These are phyloP conservation scores for Penicillium coprophilum DNA, from an alignment of 495 filamentous ascomycete species.

Conservation along the genomic window DNA sequence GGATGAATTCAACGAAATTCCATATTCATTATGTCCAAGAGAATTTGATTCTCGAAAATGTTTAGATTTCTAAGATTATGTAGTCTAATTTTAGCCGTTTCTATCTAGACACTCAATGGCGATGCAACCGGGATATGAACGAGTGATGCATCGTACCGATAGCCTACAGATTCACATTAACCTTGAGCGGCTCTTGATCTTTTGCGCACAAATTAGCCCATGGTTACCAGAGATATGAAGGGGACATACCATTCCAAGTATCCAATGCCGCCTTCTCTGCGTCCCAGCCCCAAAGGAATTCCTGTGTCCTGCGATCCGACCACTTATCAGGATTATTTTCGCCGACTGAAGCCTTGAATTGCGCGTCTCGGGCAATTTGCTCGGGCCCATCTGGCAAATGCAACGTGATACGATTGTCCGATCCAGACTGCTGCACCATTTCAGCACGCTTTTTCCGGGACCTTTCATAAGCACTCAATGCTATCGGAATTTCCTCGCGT, in stretches of 20 bases:
- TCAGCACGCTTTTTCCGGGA: conserved; percentile 52
- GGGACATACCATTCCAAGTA: conserved; percentile 40
- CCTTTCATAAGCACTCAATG: conserved; percentile 47
- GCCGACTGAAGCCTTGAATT: conserved; percentile 37
- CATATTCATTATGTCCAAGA: neutral
- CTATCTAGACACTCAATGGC: neutral
- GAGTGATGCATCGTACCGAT: conserved; percentile 3
- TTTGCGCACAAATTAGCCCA: conserved; percentile 12
- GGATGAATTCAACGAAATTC: neutral
- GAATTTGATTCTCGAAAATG: neutral
- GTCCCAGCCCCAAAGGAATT: conserved; percentile 51
- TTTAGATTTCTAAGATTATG: conserved; percentile 1
- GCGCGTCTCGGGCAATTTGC: conserved; percentile 51
- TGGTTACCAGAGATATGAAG: neutral
- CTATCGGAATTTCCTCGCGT: conserved; percentile 38
- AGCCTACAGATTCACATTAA: conserved; percentile 17
- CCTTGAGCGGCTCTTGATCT: conserved; percentile 2
- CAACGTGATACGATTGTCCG: conserved; percentile 49
- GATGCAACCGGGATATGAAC: conserved; percentile 6
- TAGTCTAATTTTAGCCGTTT: neutral
- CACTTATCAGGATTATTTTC: conserved; percentile 48
- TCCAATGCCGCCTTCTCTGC: conserved; percentile 44
- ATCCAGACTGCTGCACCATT: conserved; percentile 52
- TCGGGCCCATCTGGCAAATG: conserved; percentile 55
- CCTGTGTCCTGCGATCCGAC: conserved; percentile 49